Percentiles rank a stretch among this genome's conserved stretches.
Conservation (phyloP, 2,329 filamentous ascomycete species). For the Xylariales sp. region DNA sequence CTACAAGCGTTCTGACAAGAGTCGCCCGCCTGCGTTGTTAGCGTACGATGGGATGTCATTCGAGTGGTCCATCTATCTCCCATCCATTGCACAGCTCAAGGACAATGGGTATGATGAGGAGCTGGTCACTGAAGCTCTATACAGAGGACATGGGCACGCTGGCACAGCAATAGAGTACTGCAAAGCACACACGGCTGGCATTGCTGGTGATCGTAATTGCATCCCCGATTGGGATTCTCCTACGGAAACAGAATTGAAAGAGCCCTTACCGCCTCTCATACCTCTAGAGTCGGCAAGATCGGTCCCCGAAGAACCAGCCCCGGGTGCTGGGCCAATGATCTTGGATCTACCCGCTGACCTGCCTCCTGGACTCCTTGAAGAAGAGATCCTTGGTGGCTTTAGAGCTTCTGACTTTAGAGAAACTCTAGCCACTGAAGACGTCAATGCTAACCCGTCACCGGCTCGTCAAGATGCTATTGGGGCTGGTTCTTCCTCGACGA, state of each 20-base stretch:
- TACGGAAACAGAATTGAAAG: neutral
- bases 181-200: conserved; percentile 52
- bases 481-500: conserved; percentile 18
- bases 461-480: conserved; percentile 20
- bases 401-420: conserved; percentile 16
- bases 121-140: conserved; percentile 74
- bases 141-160: conserved; percentile 68
- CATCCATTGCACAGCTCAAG: conserved; percentile 28
- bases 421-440: conserved; percentile 12
- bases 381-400: conserved; percentile 19
- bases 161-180: conserved; percentile 70
- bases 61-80: conserved; percentile 35
- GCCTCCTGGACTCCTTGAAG: conserved; percentile 19
- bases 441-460: conserved; percentile 17
- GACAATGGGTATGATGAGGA: conserved; percentile 36
- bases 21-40: conserved; percentile 32
- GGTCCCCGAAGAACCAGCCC: neutral
- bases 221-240: conserved; percentile 55
- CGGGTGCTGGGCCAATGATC: conserved; percentile 19
- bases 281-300: conserved; percentile 7
- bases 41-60: conserved; percentile 40
- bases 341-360: conserved; percentile 21
- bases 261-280: conserved; percentile 6
- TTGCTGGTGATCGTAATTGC: conserved; percentile 59
- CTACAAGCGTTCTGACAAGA: conserved; percentile 57